These are phyloP conservation scores for Senna siamea DNA, from an alignment of 306 rosid genomes.

Conservation along the genomic window DNA sequence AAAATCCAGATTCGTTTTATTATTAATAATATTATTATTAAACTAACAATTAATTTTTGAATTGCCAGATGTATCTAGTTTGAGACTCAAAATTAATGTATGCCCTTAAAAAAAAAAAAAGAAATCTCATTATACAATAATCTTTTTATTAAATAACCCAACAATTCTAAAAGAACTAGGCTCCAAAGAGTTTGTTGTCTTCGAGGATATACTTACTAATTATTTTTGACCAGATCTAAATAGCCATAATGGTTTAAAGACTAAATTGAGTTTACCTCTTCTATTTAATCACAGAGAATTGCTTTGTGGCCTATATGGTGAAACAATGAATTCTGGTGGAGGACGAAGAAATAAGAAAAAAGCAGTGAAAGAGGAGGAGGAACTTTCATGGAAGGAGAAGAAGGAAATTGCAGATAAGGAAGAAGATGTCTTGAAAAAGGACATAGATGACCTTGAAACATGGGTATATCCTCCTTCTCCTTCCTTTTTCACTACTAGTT, in stretches of 20 bases:
- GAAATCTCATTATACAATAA: too few relatives aligned
- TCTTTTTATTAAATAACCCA: too few relatives aligned
- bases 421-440: slow-evolving; percentile 37
- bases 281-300: background rate
- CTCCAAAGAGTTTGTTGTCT: too few relatives aligned
- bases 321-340: background rate
- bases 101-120: too few relatives aligned
- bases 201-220: background rate
- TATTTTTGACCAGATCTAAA: too few relatives aligned
- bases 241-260: too few relatives aligned
- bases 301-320: background rate
- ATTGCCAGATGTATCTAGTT: too few relatives aligned
- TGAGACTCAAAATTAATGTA: too few relatives aligned
- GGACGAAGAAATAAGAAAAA: slow-evolving; percentile 22
- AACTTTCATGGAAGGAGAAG: slow-evolving; percentile 20
- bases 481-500: background rate
- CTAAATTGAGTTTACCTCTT: background rate
- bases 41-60: too few relatives aligned
- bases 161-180: too few relatives aligned
- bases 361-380: slow-evolving; percentile 8
- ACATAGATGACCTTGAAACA: slow-evolving; percentile 32
- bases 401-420: slow-evolving; percentile 32
- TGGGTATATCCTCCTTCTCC: slow-evolving; percentile 34
- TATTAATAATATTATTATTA: too few relatives aligned
- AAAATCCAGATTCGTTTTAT: too few relatives aligned